A percentile compares a stretch with the other conserved stretches of the same genome.
Evolutionary conservation across 441 rosid species (phyloP).

Genomic region (Arabidopsis lyrata): DNA sequence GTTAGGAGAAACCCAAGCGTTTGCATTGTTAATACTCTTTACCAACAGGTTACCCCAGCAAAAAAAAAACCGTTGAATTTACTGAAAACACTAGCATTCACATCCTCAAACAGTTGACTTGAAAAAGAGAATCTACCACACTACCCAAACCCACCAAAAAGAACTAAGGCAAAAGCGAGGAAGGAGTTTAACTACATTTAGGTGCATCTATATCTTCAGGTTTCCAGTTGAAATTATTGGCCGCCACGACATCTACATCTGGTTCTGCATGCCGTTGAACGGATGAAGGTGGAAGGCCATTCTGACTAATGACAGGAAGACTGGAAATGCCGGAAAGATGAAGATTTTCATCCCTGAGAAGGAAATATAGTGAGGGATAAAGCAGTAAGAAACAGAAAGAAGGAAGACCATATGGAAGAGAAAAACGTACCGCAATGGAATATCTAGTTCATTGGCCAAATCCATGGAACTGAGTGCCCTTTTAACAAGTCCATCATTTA

Average conservation of each 20-base stretch:
- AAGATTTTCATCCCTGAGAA: constrained; percentile 60
- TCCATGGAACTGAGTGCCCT: constrained; percentile 50
- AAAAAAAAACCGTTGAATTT: background rate
- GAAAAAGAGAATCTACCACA: constrained; percentile 24
- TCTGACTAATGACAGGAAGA: constrained; percentile 50
- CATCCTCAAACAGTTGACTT: constrained; percentile 19
- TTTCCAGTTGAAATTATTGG: constrained; percentile 54
- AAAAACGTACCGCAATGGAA: constrained; percentile 56
- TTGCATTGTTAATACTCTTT: constrained; percentile 18
- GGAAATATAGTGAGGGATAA: constrained; percentile 38
- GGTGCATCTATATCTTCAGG: constrained; percentile 75
- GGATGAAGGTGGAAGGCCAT: constrained; percentile 47
- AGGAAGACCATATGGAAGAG: constrained; percentile 23
- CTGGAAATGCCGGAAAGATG: constrained; percentile 50
- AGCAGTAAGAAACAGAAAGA: constrained; percentile 30
- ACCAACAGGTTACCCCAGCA: constrained; percentile 9
- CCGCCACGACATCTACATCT: constrained; percentile 42
- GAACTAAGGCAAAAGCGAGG: constrained; percentile 32
- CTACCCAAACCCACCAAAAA: constrained; percentile 16
- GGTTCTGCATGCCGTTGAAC: constrained; percentile 47
- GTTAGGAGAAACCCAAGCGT: constrained; percentile 32
- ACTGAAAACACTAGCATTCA: constrained; percentile 24
- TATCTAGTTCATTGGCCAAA: constrained; percentile 47
- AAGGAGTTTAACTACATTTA: constrained; percentile 58
- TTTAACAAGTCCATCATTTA: constrained; percentile 61